These are phyloP conservation scores for Candida pseudoglaebosa DNA, from an alignment of 805 yeast genomes.

Conservation along the genomic window DNA sequence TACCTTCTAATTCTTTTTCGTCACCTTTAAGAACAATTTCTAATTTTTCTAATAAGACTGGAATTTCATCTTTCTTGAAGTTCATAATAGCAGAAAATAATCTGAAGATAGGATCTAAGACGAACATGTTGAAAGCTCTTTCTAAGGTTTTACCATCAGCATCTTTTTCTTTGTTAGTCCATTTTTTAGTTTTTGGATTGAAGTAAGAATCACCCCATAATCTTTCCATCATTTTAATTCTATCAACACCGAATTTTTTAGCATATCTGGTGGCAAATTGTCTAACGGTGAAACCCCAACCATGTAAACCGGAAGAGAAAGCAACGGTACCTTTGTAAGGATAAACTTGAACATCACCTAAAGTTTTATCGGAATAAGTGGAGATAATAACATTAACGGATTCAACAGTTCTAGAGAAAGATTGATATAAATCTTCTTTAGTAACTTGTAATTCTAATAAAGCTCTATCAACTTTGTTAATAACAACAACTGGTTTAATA, in stretches of 20 bases:
- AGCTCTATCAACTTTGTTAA: conserved; percentile 99
- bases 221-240: conserved; percentile 96
- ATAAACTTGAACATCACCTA: conserved; percentile 98
- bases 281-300: conserved; percentile 99
- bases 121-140: conserved; percentile 99
- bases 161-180: conserved; percentile 95
- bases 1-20: conserved; percentile 98
- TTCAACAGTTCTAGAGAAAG: conserved; percentile 98
- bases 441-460: conserved; percentile 96
- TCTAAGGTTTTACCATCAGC: conserved; percentile 94
- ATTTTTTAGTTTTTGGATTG: conserved; percentile 99
- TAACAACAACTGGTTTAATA: conserved; percentile 97
- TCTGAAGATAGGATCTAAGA: conserved; percentile 98
- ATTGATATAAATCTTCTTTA: conserved; percentile 98
- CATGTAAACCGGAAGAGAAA: conserved; percentile 99
- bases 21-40: conserved; percentile 92
- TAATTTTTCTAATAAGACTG: conserved; percentile 86
- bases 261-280: conserved; percentile 98
- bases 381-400: conserved; percentile 98
- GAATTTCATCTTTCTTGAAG: conserved; percentile 97
- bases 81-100: conserved; percentile 96
- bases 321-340: conserved; percentile 99
- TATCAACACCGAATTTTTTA: conserved; percentile 99
- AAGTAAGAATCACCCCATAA: conserved; percentile 99
- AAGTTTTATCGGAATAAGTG: conserved; percentile 82